A percentile compares a stretch with the other conserved stretches of the same genome.
Evolutionary conservation across 139 green algal genomes (phyloP).

Genomic region (Pseudopediastrum boryanum): DNA sequence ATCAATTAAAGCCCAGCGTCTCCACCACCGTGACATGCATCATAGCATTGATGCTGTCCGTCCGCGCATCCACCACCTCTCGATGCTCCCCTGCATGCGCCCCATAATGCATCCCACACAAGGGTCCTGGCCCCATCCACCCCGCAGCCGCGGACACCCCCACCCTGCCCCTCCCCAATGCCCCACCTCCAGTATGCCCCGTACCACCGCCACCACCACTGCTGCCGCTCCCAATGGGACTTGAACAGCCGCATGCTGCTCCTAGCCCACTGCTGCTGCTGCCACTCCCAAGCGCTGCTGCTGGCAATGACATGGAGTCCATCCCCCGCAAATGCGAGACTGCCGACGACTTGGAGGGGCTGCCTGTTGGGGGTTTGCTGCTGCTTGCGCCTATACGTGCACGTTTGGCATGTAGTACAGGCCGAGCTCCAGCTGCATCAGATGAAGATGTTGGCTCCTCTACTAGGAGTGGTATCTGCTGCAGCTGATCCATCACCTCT

Average conservation of each 20-base stretch:
- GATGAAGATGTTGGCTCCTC: neutral
- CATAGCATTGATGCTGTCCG: slow-evolving; percentile 27
- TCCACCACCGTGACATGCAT: slow-evolving; percentile 34
- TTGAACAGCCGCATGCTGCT: neutral
- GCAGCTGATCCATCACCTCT: neutral
- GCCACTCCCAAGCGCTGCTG: neutral
- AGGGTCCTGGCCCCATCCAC: neutral
- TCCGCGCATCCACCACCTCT: neutral
- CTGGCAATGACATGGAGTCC: neutral
- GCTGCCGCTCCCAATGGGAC: neutral
- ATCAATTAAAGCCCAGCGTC: slow-evolving; percentile 3
- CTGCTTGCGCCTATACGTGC: neutral
- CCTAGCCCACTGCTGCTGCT: neutral
- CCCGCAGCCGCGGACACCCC: neutral
- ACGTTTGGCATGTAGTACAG: neutral
- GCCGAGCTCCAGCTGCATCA: neutral
- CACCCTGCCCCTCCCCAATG: neutral
- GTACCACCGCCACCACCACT: neutral
- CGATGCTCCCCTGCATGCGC: neutral
- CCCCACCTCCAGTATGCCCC: too few relatives aligned
- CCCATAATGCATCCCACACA: neutral
- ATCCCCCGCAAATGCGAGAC: too few relatives aligned
- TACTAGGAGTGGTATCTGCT: neutral
- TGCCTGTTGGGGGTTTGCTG: neutral
- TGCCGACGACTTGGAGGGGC: too few relatives aligned